phyloP scores from a whole-genome alignment of 2,329 filamentous ascomycete species.

The Cytospora piceae region DNA sequence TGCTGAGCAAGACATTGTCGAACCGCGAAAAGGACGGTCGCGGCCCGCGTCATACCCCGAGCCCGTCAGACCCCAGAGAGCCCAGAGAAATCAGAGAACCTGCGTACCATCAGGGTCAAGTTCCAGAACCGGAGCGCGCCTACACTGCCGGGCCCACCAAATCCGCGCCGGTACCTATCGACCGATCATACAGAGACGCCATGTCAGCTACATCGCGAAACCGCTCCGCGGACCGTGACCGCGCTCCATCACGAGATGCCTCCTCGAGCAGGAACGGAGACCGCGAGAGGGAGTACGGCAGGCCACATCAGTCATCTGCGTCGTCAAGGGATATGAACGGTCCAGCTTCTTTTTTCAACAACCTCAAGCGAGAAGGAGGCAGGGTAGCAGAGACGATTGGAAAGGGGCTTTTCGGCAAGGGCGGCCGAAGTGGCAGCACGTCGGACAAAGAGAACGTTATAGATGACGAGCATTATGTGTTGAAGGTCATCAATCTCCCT shows the following conservation, averaged over 20 bases:
- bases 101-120: slow-evolving; percentile 31
- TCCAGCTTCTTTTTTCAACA: slow-evolving; percentile 66
- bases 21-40: slow-evolving; percentile 54
- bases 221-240: slow-evolving; percentile 70
- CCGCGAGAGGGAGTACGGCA: slow-evolving; percentile 52
- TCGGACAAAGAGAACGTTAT: slow-evolving; percentile 66
- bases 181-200: slow-evolving; percentile 70
- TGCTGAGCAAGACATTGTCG: slow-evolving; percentile 57
- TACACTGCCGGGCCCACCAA: slow-evolving; percentile 52
- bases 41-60: slow-evolving; percentile 34
- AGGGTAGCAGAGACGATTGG: slow-evolving; percentile 80
- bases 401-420: slow-evolving; percentile 82
- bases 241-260: slow-evolving; percentile 48
- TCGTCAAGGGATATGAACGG: slow-evolving; percentile 60
- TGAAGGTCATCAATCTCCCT: slow-evolving; percentile 84
- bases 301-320: slow-evolving; percentile 57
- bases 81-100: slow-evolving; percentile 33
- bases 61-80: slow-evolving; percentile 40
- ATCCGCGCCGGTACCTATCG: slow-evolving; percentile 66
- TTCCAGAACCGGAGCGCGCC: slow-evolving; percentile 41
- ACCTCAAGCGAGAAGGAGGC: slow-evolving; percentile 71
- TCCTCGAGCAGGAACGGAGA: slow-evolving; percentile 47
- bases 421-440: slow-evolving; percentile 71
- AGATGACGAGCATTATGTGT: slow-evolving; percentile 81
- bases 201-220: slow-evolving; percentile 69